Percentiles rank a stretch among this genome's conserved stretches.
Conservation (phyloP, 192 early-diverging fungal species). For the Martensiomyces pterosporus region DNA sequence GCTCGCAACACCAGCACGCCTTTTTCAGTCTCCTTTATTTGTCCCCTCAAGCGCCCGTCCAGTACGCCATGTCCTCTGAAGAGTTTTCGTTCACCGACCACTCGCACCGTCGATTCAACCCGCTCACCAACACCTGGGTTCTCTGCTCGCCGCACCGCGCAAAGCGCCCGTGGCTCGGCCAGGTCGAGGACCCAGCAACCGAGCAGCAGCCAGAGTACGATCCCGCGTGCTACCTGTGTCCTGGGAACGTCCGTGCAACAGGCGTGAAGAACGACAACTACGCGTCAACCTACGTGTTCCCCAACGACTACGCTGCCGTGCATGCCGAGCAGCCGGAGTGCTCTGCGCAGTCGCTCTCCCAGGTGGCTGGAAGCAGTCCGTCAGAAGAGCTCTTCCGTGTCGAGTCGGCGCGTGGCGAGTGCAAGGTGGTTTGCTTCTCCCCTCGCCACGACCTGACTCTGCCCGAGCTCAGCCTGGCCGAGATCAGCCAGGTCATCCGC, state of each 20-base stretch:
- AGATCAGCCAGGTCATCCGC: conserved; percentile 65
- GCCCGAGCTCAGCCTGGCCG: conserved; percentile 71
- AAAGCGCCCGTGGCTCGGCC: conserved; percentile 89
- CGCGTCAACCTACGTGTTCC: conserved; percentile 74
- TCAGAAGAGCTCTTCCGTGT: conserved; percentile 51
- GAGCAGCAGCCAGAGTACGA: conserved; percentile 62
- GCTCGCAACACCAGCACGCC: too few relatives aligned
- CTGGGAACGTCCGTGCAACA: conserved; percentile 75
- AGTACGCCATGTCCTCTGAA: conserved; percentile 1
- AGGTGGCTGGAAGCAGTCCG: conserved; percentile 16
- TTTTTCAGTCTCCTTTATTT: too few relatives aligned
- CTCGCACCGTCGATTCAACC: conserved; percentile 84
- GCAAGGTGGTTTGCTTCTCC: conserved; percentile 91
- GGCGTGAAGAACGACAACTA: conserved; percentile 77
- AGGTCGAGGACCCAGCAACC: conserved; percentile 52
- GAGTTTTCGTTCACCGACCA: conserved; percentile 47
- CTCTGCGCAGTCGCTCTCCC: conserved; percentile 4
- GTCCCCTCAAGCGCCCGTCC: too few relatives aligned
- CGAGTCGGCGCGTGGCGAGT: conserved; percentile 67
- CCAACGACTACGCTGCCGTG: conserved; percentile 93
- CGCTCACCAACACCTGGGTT: conserved; percentile 88
- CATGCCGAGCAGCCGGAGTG: conserved; percentile 53
- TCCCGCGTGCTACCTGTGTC: conserved; percentile 80
- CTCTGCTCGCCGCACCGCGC: conserved; percentile 96
- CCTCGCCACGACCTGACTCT: conserved; percentile 85